Base-by-base conservation (phyloP, 768 basidiomycete species). In the Boletus pseudopeckii region DNA sequence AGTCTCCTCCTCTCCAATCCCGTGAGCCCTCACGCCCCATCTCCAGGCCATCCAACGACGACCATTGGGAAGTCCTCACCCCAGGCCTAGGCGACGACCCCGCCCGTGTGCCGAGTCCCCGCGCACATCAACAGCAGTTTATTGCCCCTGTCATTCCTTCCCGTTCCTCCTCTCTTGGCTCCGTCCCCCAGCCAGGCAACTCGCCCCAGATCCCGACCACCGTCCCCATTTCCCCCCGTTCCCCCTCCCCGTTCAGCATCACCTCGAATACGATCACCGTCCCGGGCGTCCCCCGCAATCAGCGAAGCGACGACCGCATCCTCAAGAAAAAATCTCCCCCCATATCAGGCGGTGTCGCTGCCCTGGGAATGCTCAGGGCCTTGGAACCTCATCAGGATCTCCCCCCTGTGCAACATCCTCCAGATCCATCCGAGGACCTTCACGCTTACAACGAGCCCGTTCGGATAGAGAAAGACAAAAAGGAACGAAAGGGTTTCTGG, bases 401-500 rank as follows among this genome's bases (percentile, higher is more conserved):
- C 1, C 53, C 52, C 13, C 46, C 52, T 1, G 13, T 38, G 7
- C 57, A 54, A 4, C 40, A 58, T 18, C 60, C 64, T 3, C 63
- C 67, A 26, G 67, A 74, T 17, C 32, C 52, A 0, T 61, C 69
- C 47, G 64, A 75, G 14, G 76, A 70, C 49, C 58, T 69, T n/a
- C 64, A 65, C 32, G 53, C 57, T 20, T 56, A 56, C 57, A 52
- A 58, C 30, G 62, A 60, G 33, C 55, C 50, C 5, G 53, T 64
- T 18, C 70, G 67, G 50, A 69, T 70, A 59, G 75, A 70, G 9
- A 68, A 56, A 50, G 76, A 80, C 58, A 77, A 75, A 67, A 78
- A 74, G 61, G 80, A 82, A 60, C 78, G 77, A 63, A 80, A 76
- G 53, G 72, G 77, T 0, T 84, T 85, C 58, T 84, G 84, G 84